Conservation (phyloP, 805 yeast genomes). For the Zygotorulaspora sp. region DNA sequence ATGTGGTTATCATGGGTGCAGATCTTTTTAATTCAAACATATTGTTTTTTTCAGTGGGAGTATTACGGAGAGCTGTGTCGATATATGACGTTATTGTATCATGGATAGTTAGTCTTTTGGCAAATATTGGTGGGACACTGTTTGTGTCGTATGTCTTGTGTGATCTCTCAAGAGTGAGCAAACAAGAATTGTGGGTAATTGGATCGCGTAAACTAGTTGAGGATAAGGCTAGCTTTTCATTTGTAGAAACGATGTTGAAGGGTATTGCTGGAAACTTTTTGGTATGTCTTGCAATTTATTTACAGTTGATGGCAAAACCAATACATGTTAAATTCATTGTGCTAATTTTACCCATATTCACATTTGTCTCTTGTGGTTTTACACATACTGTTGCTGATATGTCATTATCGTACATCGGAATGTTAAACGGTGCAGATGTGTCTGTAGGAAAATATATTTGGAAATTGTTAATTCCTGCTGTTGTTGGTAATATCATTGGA, state of each 20-base stretch:
- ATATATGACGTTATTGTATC: slow-evolving; percentile 57
- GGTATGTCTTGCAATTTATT: slow-evolving; percentile 69
- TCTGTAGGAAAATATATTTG: slow-evolving; percentile 64
- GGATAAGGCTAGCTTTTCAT: slow-evolving; percentile 42
- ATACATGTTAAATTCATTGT: slow-evolving; percentile 65
- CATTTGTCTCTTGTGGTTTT: slow-evolving; percentile 75
- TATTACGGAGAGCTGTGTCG: slow-evolving; percentile 65
- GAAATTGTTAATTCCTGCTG: slow-evolving; percentile 67
- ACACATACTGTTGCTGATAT: slow-evolving; percentile 82
- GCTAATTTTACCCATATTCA: slow-evolving; percentile 64
- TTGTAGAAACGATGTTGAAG: slow-evolving; percentile 61
- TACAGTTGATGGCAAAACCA: slow-evolving; percentile 76
- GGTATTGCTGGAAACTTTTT: slow-evolving; percentile 74
- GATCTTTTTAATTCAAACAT: slow-evolving; percentile 75
- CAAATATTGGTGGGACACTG: slow-evolving; percentile 59
- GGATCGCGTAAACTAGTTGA: slow-evolving; percentile 49
- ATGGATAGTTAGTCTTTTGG: slow-evolving; percentile 64
- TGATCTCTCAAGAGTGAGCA: slow-evolving; percentile 49
- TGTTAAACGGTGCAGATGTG: slow-evolving; percentile 61
- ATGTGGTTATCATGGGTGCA: slow-evolving; percentile 69
- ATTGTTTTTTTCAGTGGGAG: slow-evolving; percentile 63
- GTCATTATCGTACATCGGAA: slow-evolving; percentile 61
- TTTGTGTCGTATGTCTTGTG: slow-evolving; percentile 65
- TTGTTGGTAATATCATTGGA: slow-evolving; percentile 75
- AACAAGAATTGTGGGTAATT: slow-evolving; percentile 37